Evolutionary conservation across 2,329 filamentous ascomycete species (phyloP).

Genomic region (Neofusicoccum umdonicola): DNA sequence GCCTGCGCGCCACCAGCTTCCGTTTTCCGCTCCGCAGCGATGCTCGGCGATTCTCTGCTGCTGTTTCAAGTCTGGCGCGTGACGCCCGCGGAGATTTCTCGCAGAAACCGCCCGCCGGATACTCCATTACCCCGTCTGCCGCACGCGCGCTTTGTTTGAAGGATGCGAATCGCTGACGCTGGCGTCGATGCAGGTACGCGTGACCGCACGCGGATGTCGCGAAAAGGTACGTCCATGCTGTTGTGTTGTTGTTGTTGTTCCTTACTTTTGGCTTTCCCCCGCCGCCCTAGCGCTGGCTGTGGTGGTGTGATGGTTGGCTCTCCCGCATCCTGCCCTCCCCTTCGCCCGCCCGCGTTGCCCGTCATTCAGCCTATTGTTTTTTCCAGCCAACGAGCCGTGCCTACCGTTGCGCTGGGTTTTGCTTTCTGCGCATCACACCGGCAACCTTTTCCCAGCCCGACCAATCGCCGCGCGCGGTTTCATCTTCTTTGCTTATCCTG

Average conservation of each 20-base stretch:
- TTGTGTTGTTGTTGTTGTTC: background rate
- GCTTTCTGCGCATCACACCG: background rate
- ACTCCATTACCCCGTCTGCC: background rate
- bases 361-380: background rate
- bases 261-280: background rate
- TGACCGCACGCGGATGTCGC: slow-evolving; percentile 18
- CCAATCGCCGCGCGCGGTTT: background rate
- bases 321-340: background rate
- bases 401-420: background rate
- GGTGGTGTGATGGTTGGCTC: background rate
- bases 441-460: background rate
- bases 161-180: background rate
- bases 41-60: too few relatives aligned
- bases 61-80: background rate
- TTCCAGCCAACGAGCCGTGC: background rate
- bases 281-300: too few relatives aligned
- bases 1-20: background rate
- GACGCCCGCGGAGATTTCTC: background rate
- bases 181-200: slow-evolving; percentile 16
- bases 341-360: background rate
- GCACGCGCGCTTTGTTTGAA: background rate
- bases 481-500: background rate
- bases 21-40: background rate
- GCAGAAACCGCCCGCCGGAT: background rate
- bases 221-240: slow-evolving; percentile 15